These are phyloP conservation scores for Mycena polygramma DNA, from an alignment of 768 basidiomycete genomes.

Conservation along the genomic window DNA sequence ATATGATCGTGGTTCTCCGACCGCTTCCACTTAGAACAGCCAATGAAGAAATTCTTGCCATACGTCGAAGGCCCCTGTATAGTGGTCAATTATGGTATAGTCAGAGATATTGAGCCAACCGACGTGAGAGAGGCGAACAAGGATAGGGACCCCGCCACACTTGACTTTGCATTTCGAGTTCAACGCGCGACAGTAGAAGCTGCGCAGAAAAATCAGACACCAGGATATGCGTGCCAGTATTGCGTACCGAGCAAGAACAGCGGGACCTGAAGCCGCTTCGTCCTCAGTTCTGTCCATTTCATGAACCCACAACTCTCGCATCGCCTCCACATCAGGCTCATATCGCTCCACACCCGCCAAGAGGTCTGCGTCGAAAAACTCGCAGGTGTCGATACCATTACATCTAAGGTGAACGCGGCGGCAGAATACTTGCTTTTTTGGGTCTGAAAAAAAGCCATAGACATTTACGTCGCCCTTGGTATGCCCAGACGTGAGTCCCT, in stretches of 20 bases:
- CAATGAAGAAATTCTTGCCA: slow-evolving; percentile 12
- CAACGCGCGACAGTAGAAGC: slow-evolving; percentile 15
- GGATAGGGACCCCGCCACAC: slow-evolving; percentile 14
- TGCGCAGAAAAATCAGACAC: neutral
- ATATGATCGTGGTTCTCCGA: neutral
- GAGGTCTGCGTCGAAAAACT: slow-evolving; percentile 13
- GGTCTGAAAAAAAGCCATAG: neutral
- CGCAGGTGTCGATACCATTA: slow-evolving; percentile 21
- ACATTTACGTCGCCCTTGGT: slow-evolving; percentile 8
- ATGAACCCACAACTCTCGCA: slow-evolving; percentile 22
- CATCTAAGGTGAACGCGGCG: neutral
- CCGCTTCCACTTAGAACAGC: slow-evolving; percentile 20
- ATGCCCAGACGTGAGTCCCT: slow-evolving; percentile 8
- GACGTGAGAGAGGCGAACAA: slow-evolving; percentile 11
- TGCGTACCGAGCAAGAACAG: slow-evolving; percentile 20
- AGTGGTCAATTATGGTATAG: neutral
- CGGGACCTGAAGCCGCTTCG: slow-evolving; percentile 7
- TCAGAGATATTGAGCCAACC: neutral
- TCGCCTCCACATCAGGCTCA: slow-evolving; percentile 11
- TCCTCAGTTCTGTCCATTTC: slow-evolving; percentile 22
- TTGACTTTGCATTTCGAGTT: slow-evolving; percentile 11
- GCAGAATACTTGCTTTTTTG: neutral
- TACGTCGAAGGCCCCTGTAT: neutral
- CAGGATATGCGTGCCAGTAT: too few species aligned
- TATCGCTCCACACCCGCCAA: slow-evolving; percentile 22